Evolutionary conservation across 495 filamentous ascomycete genomes (phyloP).

Genomic region (Podospora pseudoanserina): DNA sequence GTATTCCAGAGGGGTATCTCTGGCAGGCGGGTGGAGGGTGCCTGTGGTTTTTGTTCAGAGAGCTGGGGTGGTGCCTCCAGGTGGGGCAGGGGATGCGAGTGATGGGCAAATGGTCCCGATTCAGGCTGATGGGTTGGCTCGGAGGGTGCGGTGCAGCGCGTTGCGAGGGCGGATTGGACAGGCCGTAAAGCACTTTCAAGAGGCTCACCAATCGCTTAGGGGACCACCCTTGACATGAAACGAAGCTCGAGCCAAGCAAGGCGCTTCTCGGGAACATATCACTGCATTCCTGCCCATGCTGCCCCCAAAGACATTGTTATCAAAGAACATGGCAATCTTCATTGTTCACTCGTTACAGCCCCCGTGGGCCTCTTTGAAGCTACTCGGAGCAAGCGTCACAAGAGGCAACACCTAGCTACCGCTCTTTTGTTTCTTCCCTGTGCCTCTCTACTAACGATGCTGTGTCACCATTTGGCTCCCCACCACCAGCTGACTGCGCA

Average conservation of each 20-base stretch:
- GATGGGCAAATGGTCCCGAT: constrained; percentile 21
- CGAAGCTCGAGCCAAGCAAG: constrained; percentile 27
- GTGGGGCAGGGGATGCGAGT: constrained; percentile 1
- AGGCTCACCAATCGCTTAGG: constrained; percentile 29
- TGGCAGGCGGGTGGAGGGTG: neutral
- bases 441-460: neutral
- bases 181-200: constrained; percentile 8
- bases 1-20: neutral
- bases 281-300: neutral
- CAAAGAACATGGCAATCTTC: neutral
- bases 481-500: constrained; percentile 8
- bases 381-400: neutral
- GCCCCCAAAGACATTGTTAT: neutral
- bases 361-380: neutral
- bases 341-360: neutral
- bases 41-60: neutral
- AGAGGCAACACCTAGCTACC: neutral
- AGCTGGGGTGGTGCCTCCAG: neutral
- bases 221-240: constrained; percentile 28
- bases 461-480: constrained; percentile 8
- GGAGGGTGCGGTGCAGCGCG: constrained; percentile 14
- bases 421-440: neutral
- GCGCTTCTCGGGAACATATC: constrained; percentile 30
- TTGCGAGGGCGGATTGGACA: constrained; percentile 22
- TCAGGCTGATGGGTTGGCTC: constrained; percentile 27